Base-by-base conservation (phyloP, 2,329 filamentous ascomycete species). In the Oidium heveae region DNA sequence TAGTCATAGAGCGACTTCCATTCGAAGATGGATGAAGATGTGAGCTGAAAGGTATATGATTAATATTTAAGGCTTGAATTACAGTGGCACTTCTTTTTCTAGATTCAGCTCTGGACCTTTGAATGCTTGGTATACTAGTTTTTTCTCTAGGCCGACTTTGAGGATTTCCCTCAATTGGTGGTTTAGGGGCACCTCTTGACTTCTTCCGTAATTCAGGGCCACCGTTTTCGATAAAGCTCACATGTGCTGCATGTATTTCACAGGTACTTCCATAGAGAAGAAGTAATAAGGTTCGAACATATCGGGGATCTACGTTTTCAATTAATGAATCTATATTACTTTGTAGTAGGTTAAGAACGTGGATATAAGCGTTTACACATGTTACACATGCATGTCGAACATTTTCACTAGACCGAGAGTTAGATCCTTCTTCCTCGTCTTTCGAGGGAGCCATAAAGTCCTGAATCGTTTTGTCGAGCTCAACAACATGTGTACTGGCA, bases 231-330 rank as follows among this genome's bases (percentile, higher is more conserved):
- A 28, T 12, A 22, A 54, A 34, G 37, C 41, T 46, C 39, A 32
- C 18, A 28, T 46, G 39, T 2, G 52, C 52, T 56, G 64, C 65
- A 33, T 77, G 74, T 53, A 82, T 70, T 63, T 82, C 78, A 72
- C 79, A 80, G 57, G 80, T 76, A 64, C 78, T 80, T 60, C 80
- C 80, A 64, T 80, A 82, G 6, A 82, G 69, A 59, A 77, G 71
- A 64, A 79, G 71, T 61, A 82, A 66, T 59, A 82, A 71, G 2
- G 76, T 79, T 50, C 78, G 76, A 62, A 82, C 78, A 62, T 82
- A 82, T 57, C 79, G 73, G 22, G 78, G 76, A 60, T 82, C 78
- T 57, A 76, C 76, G 56, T 80, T 80, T 60, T 79, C 72, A 55
- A 82, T 71, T 61, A 82, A 76, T 1, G 74, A 73, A 61, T 81